Base-by-base conservation (phyloP, 176 grass and related monocot species). In the Areca catechu region DNA sequence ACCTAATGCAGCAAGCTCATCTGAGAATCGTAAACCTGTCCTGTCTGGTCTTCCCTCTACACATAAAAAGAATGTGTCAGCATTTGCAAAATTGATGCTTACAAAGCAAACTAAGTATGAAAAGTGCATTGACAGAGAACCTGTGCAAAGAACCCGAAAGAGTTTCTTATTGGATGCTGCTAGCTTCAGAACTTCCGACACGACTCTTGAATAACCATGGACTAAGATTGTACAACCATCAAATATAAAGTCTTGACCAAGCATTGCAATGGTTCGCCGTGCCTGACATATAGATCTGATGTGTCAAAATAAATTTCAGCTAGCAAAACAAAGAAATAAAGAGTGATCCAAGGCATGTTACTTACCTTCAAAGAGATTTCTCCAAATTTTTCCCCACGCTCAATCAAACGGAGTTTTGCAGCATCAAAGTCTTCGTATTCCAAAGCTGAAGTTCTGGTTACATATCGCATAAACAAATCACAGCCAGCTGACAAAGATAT, bases 351-450 rank as follows among this genome's bases (percentile, higher is more conserved):
- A 49, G 0, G 9, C 7, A 66, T 50, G 16, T 24, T 73, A 25
- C 37, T 27, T 34, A 92, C 93, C 93, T 98, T 98, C 67, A 98
- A 62, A 14, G 93, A 98, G 58, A 98, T 98, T 66, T 92, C 93
- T 69, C 93, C 87, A 80, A 98, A 98, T 61, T 92, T 97, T 72
- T 98, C 93, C 19, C 87, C 93, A n/a, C 93, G 81, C 59, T 98
- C 93, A 20, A 98, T 98, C 25, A 98, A 62, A 28, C 87, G 93
- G 34, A 67, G 80, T 53, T 85, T 98, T 67, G 87, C 93, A 20
- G 93, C 93, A 73, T 91, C 80, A 53, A 97, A 88, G 68, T 97
- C 85, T 65, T 97, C 93, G 20, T 91, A 89, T 71, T 92, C 93
- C 65, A 97, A 59, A 55, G 89, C 87, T 75, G 93, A 91, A 17